These are phyloP conservation scores for Solanum clarkiae DNA, from an alignment of 257 asterid species.

Conservation along the genomic window DNA sequence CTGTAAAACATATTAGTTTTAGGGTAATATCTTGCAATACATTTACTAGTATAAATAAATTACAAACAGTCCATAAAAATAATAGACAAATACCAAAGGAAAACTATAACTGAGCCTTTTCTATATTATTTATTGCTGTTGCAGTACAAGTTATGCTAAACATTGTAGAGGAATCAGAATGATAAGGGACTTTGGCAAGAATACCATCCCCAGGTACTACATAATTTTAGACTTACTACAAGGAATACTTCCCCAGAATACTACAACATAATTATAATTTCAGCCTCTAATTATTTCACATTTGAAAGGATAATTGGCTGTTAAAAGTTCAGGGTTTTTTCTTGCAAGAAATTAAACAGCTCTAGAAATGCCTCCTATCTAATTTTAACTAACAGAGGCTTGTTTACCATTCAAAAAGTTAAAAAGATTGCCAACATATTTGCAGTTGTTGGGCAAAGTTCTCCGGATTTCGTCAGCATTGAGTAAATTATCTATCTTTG, in stretches of 20 bases:
- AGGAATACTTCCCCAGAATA: background rate
- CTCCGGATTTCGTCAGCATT: background rate
- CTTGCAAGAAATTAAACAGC: background rate
- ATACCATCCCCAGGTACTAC: background rate
- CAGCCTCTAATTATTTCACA: background rate
- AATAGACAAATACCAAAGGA: background rate
- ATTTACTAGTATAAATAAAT: background rate
- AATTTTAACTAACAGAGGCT: background rate
- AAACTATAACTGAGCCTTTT: background rate
- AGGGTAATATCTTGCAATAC: background rate
- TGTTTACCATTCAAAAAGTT: background rate
- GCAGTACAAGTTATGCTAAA: background rate
- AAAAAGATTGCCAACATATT: background rate
- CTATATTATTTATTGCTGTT: background rate
- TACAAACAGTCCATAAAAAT: background rate
- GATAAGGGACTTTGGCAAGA: background rate
- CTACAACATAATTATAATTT: background rate
- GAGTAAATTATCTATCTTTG: background rate
- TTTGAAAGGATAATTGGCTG: background rate
- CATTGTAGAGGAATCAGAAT: background rate
- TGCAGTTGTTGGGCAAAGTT: background rate
- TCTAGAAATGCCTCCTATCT: background rate
- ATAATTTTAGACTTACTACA: background rate
- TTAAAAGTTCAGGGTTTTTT: background rate
- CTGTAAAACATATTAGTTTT: too few species aligned